Base-by-base conservation (phyloP, 2,329 filamentous ascomycete genomes). In the Diaporthe sp. region DNA sequence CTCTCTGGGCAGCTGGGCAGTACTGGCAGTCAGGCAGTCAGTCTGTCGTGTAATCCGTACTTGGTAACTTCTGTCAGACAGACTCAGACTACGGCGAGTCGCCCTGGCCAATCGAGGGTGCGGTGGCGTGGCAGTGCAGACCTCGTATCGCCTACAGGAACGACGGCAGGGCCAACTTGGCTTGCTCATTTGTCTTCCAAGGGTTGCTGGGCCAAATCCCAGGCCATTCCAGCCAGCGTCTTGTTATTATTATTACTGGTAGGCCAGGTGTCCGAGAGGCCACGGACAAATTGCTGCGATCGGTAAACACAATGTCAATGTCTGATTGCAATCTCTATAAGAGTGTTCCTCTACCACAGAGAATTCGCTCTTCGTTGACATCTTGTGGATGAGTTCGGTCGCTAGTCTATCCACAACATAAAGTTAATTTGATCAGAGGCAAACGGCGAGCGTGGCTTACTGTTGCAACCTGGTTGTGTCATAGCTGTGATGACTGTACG, bases 131-230 rank as follows among this genome's bases (percentile, higher is more conserved):
- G 65, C 65, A 70, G 65, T 70, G 65, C 65, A 70, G 49, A 70
- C 65, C 49, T 70, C 65, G 65, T 70, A 70, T 70, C 65, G 65
- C 65, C 65, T 34, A 55, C 65, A 70, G 65, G 65, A 70, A 70
- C 65, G 34, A 55, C 47, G 34, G 65, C 49, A 42, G 49, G 60
- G 22, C 65, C 31, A 55, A 55, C 65, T 70, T 70, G 65, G 65
- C 65, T 55, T 42, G 65, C 49, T 55, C 49, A 55, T 55, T 70
- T 70, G 65, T 42, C 34, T 39, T 34, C 31, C 65, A 22, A 42
- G 47, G 44, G 49, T 70, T 70, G 65, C 34, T 70, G 65, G 65
- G 65, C 49, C 49, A 42, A 70, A 70, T 68, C 65, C 65, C 12
- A 53, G 65, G 65, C 47, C 65, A 68, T 37, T 28, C 42, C 44